Base-by-base conservation (phyloP, 192 early-diverging fungal species). In the Mortierella claussenii region DNA sequence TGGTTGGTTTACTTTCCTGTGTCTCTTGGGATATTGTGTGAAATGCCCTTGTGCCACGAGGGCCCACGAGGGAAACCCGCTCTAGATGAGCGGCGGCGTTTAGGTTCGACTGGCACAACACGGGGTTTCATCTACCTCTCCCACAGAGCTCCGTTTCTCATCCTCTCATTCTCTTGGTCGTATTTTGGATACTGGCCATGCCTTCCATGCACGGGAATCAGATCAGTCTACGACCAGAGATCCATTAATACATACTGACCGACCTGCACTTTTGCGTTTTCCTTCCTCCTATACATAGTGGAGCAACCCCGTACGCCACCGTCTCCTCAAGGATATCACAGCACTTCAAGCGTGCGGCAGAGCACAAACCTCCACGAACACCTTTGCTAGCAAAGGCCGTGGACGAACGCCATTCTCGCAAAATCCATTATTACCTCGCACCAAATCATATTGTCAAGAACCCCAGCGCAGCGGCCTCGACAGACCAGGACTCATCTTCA, bases 301-400 rank as follows among this genome's bases (percentile, higher is more conserved):
- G 94, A 32, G 85, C 89, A 34, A 95, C 94, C 20, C 93, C 94
- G 24, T 93, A 91, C 80, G 94, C 93, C 1, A 95, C 94, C 20
- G 94, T 95, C 26, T 94, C 93, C 12, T 95, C 93, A 36, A 86
- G 93, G 36, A 95, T 95, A 68, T 94, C 93, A 2, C 92, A 95
- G 68, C 94, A 95, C 65, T 95, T 94, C 58, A 93, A 93, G 65
- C 88, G 92, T 47, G 89, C 89, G 33, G 82, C 90, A 24, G 92
- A 94, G 44, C 89, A 91, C 70, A 82, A 84, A 24, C 91, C 91
- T 11, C 91, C 91, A 4, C 83, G 92, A 15, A 83, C 88, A 18
- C 90, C 92, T 24, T 74, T 93, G 12, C 81, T 93, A 0, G 90
- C 89, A 18, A 90, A 90, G 42, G 86, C 86, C 30, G 83, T 89